Base-by-base conservation (phyloP, 164 flowering plant species). In the Vitis riparia region DNA sequence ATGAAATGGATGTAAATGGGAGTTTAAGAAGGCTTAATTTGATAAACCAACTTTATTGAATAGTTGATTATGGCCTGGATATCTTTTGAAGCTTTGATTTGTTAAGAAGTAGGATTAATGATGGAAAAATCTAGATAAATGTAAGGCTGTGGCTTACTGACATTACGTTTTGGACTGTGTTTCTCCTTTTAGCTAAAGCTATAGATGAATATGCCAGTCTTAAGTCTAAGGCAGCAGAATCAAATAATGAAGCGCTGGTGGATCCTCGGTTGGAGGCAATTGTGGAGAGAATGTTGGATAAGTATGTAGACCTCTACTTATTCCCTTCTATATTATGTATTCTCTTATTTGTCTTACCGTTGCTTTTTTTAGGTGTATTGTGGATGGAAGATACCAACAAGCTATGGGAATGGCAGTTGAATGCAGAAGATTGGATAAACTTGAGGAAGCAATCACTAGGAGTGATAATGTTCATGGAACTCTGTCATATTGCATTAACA, bases 321-420 rank as follows among this genome's bases (percentile, higher is more conserved):
- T 62, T 48, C 9, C n/a, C 12, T 27, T 0, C 17, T 30, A 12
- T 52, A 8, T 59, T 14, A 56, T 11, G 44, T 62, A 48, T 44
- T 60, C 37, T 66, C 60, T 66, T 67, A 44, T 37, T 51, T 58
- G 29, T 51, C 67, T 55, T 47, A 62, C 16, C 8, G 44, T 76
- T 71, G 61, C 52, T 73, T 75, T 55, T 19, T 78, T 29, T 72
- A 96, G 99, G 89, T 96, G 99, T 80, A 92, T 92, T 65, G 30
- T 60, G 71, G 99, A 96, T 81, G 97, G 97, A 67, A 89, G 85
- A 72, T 92, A 83, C 80, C 98, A 93, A 68, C 99, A 96, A 78
- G 98, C 99, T 44, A 93, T 96, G 86, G 99, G 99, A 60, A 93
- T 87, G 81, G 95, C 99, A 53, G 83, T 96, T 80, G 98, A 96